Conservation (phyloP, 257 asterid genomes). For the Nicotiana tomentosiformis region DNA sequence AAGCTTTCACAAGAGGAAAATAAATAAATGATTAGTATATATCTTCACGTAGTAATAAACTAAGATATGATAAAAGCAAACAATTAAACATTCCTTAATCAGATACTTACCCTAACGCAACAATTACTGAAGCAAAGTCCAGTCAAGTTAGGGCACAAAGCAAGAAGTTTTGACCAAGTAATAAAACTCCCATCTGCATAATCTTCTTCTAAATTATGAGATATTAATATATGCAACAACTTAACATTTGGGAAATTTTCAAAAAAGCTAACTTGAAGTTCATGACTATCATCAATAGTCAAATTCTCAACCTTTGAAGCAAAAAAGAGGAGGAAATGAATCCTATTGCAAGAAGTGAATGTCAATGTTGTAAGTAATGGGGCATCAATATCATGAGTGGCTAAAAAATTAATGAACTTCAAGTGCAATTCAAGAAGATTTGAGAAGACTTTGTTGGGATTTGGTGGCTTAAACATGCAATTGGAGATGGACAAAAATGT, state of each 20-base stretch:
- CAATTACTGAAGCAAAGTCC: neutral
- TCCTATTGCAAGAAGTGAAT: neutral
- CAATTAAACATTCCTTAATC: neutral
- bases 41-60: too few species aligned
- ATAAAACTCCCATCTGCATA: neutral
- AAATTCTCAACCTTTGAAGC: neutral
- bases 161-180: neutral
- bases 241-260: neutral
- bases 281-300: neutral
- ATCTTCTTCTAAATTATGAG: neutral
- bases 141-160: neutral
- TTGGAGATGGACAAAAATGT: neutral
- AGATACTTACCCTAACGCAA: neutral
- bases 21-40: too few species aligned
- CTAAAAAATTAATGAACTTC: neutral
- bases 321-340: neutral
- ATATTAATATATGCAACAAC: neutral
- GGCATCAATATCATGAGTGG: neutral
- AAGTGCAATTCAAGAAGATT: neutral
- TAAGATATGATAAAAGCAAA: too few species aligned
- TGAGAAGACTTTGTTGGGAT: neutral
- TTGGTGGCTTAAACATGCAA: neutral
- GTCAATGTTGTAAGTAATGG: neutral
- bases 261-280: neutral
- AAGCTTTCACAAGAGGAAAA: neutral